phyloP scores from a whole-genome alignment of 768 basidiomycete species.

The Naganishia randhawae region DNA sequence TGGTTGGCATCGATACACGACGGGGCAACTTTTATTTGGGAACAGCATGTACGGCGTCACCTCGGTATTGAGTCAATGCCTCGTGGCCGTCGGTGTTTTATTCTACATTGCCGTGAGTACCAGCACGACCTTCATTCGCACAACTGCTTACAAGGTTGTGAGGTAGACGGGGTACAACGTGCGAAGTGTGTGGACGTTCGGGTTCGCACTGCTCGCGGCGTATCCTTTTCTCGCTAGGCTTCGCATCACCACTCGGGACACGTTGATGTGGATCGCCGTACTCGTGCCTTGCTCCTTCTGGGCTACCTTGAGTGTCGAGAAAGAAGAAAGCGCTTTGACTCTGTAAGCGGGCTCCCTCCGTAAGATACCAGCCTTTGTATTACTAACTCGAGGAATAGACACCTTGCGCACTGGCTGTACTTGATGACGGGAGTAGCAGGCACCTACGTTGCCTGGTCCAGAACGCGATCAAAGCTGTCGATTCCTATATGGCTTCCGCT shows the following conservation, averaged over 20 bases:
- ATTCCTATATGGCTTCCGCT: conserved; percentile 1
- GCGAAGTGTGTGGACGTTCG: conserved; percentile 68
- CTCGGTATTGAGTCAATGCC: not conserved
- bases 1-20: not conserved
- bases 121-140: too few species aligned
- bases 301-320: conserved; percentile 69
- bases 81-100: not conserved
- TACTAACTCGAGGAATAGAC: not conserved
- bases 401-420: conserved; percentile 12
- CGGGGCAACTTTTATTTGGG: too few species aligned
- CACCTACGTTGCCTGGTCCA: not conserved
- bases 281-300: conserved; percentile 59
- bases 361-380: too few species aligned
- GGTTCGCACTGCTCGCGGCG: conserved; percentile 61
- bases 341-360: conserved; percentile 69
- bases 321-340: conserved; percentile 59
- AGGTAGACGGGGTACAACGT: conserved; percentile 66
- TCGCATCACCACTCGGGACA: not conserved
- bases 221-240: not conserved
- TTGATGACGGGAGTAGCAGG: not conserved
- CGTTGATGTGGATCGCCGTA: not conserved
- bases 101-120: conserved; percentile 18
- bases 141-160: not conserved
- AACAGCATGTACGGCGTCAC: not conserved
- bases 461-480: not conserved